Evolutionary conservation across 2,329 filamentous ascomycete genomes (phyloP).

Genomic region (Neoarthrinium moseri): DNA sequence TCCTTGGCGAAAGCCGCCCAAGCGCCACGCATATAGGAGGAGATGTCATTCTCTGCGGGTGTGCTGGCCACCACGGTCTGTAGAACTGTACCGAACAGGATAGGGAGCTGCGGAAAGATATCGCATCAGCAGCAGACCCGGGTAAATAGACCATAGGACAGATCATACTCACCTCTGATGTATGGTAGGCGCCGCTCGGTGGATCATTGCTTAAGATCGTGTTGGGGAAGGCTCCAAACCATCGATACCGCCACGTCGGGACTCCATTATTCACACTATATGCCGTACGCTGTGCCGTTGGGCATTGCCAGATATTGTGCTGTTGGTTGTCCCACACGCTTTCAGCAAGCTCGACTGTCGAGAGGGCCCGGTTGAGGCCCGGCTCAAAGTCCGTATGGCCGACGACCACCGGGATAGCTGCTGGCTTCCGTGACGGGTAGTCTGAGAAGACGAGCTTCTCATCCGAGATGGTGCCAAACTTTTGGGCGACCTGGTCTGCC

Average conservation of each 20-base stretch:
- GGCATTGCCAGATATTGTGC: not conserved
- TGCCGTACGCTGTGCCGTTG: not conserved
- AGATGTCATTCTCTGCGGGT: not conserved
- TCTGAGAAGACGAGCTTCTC: slow-evolving; percentile 4
- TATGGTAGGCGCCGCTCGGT: slow-evolving; percentile 3
- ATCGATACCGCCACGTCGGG: slow-evolving; percentile 3
- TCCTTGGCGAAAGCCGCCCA: slow-evolving; percentile 6
- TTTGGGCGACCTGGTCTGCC: not conserved
- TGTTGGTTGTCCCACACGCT: not conserved
- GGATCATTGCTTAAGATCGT: slow-evolving; percentile 1
- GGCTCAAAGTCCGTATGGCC: slow-evolving; percentile 6
- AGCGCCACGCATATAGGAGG: slow-evolving; percentile 2
- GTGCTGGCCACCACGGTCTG: not conserved
- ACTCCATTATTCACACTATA: not conserved
- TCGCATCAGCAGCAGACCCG: not conserved
- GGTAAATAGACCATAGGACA: not conserved
- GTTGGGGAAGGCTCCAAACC: slow-evolving; percentile 5
- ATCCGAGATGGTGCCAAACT: not conserved
- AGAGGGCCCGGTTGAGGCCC: slow-evolving; percentile 1
- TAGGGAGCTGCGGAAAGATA: not conserved
- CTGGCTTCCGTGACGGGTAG: not conserved
- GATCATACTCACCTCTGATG: not conserved
- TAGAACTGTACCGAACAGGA: not conserved
- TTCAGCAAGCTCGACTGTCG: not conserved
- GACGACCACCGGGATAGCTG: slow-evolving; percentile 1